phyloP scores from a whole-genome alignment of 352 stramenopile species.

The Saprolegnia parasitica region DNA sequence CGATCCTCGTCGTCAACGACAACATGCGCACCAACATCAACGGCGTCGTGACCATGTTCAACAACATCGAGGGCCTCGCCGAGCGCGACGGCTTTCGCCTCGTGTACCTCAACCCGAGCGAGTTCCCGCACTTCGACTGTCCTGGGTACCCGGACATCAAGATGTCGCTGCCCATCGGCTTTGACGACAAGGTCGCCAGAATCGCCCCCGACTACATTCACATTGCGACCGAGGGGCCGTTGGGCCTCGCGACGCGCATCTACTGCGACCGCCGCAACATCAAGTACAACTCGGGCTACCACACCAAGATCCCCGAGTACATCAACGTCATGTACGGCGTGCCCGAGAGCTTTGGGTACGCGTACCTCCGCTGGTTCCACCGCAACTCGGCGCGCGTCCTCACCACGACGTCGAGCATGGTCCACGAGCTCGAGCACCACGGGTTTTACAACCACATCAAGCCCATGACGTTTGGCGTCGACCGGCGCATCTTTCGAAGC shows the following conservation, averaged over 20 bases:
- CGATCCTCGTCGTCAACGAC: slow-evolving; percentile 23
- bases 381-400: slow-evolving; percentile 24
- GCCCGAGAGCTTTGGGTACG: slow-evolving; percentile 21
- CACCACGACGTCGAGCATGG: slow-evolving; percentile 17
- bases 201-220: slow-evolving; percentile 23
- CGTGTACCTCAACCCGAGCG: slow-evolving; percentile 20
- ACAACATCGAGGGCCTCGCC: slow-evolving; percentile 25
- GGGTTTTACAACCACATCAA: slow-evolving; percentile 26
- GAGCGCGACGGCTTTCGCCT: slow-evolving; percentile 12
- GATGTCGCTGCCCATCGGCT: slow-evolving; percentile 18
- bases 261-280: slow-evolving; percentile 25
- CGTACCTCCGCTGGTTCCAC: slow-evolving; percentile 25
- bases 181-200: slow-evolving; percentile 19
- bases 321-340: slow-evolving; percentile 24
- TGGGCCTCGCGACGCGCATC: slow-evolving; percentile 25
- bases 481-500: slow-evolving; percentile 18
- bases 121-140: slow-evolving; percentile 27
- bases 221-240: slow-evolving; percentile 23
- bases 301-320: slow-evolving; percentile 27
- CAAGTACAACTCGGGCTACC: slow-evolving; percentile 24
- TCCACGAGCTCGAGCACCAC: slow-evolving; percentile 19
- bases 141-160: slow-evolving; percentile 25
- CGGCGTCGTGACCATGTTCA: slow-evolving; percentile 24
- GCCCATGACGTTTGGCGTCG: slow-evolving; percentile 22
- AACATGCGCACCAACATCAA: slow-evolving; percentile 27